Conservation (phyloP, 2,329 filamentous ascomycete species). For the Chaetomium strumarium region DNA sequence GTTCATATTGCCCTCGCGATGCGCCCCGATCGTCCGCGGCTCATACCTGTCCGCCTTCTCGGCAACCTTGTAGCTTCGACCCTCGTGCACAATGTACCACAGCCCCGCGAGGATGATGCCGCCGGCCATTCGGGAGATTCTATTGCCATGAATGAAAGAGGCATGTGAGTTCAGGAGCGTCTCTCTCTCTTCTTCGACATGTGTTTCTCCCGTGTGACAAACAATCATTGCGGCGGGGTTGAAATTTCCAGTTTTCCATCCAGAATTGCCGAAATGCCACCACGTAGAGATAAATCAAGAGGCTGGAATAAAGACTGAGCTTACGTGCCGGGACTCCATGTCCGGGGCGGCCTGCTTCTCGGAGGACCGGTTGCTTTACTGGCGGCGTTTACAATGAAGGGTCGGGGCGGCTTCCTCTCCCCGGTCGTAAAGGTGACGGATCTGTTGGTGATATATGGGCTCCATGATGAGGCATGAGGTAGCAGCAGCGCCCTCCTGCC, state of each 20-base stretch:
- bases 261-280: neutral
- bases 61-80: conserved; percentile 5
- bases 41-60: conserved; percentile 2
- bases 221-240: no score
- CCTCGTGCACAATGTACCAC: conserved; percentile 11
- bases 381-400: neutral
- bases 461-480: neutral
- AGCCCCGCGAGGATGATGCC: conserved; percentile 9
- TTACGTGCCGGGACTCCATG: conserved; percentile 10
- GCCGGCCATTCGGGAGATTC: conserved; percentile 2
- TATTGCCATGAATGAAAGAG: neutral
- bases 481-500: conserved; percentile 5
- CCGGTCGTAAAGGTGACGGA: conserved; percentile 4
- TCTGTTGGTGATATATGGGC: neutral
- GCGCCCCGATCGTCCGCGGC: conserved; percentile 6
- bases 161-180: neutral
- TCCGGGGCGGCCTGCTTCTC: neutral
- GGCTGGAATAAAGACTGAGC: neutral
- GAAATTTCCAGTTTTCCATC: no score
- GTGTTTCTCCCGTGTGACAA: no score
- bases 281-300: neutral
- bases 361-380: neutral
- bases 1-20: conserved; percentile 8
- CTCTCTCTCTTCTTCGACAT: no score
- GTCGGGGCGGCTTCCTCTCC: neutral